phyloP scores from a whole-genome alignment of 2,329 filamentous ascomycete species.

The Ophiostoma sp. region DNA sequence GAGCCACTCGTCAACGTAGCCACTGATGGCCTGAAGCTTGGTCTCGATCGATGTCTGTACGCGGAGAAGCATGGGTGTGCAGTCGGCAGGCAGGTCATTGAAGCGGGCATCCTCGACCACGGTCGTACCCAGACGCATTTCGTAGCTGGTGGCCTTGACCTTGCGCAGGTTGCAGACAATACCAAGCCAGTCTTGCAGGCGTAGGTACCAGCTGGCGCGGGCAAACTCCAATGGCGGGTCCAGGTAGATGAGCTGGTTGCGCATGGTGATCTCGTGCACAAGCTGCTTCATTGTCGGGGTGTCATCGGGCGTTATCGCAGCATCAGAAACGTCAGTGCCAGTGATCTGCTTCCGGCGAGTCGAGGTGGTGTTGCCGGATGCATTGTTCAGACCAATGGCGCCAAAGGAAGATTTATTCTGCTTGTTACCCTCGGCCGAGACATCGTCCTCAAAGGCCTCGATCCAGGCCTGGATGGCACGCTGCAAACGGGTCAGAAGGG shows the following conservation, averaged over 20 bases:
- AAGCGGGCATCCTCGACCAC: conserved; percentile 71
- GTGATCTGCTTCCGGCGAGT: conserved; percentile 50
- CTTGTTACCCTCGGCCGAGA: conserved; percentile 42
- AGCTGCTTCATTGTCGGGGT: conserved; percentile 69
- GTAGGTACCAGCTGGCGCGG: conserved; percentile 87
- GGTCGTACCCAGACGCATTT: conserved; percentile 75
- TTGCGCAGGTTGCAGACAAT: conserved; percentile 89
- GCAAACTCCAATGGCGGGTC: conserved; percentile 92
- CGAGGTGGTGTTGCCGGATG: neutral
- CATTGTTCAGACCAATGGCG: neutral
- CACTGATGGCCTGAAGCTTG: conserved; percentile 75
- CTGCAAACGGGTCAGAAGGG: conserved; percentile 78
- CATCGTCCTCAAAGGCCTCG: conserved; percentile 71
- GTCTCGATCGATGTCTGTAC: conserved; percentile 83
- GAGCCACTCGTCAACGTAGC: conserved; percentile 95
- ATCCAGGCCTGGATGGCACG: conserved; percentile 87
- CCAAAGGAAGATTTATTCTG: conserved; percentile 26
- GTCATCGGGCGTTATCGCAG: conserved; percentile 43
- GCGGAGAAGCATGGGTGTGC: conserved; percentile 72
- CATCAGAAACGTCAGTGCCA: conserved; percentile 38
- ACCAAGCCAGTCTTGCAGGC: conserved; percentile 91
- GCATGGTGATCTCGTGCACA: conserved; percentile 93
- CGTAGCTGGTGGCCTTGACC: conserved; percentile 92
- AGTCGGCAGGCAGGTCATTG: conserved; percentile 79
- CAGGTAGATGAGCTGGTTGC: conserved; percentile 94